Evolutionary conservation across 176 grass and related monocot genomes (phyloP), one percentile per base, ranked within the genome.

Genomic region (Saccharum officinarum): DNA sequence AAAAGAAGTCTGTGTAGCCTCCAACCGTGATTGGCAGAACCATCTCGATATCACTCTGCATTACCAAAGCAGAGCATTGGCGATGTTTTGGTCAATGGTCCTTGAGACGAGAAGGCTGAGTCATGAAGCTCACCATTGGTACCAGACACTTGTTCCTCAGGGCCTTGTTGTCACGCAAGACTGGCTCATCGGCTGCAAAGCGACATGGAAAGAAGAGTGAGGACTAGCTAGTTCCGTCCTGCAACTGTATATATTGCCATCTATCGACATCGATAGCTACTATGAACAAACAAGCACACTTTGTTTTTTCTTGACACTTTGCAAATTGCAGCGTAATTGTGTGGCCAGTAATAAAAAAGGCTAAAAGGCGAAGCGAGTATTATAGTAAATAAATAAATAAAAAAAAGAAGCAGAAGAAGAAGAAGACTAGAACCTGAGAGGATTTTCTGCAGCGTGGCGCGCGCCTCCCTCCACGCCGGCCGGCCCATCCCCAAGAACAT

Each of bases 1-100:
- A 98, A 90, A 91, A 98, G 87, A 98, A 98, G 83, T 98, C 97
- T 0, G 97, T 96, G 77, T 98, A 98, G 59, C 93, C 97, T 17
- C 97, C 97, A 14, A 98, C 89, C 1, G 77, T 89, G 75, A 92
- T 84, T 22, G 97, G 97, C 25, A 98, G 82, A 83, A 98, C 75
- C 91, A 96, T 98, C 86, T 96, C 93, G 59, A 91, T 77, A 38
- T 92, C 92, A 91, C 70, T 86, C 97, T 98, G 81, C 46, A 81
- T 66, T 20, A 67, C 20, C 8, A 68, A 78, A 78, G 36, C 39
- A 90, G 20, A 38, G 41, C 28, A 54, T 77, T 16, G 73, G 23
- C 12, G 52, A 82, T 74, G 61, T 71, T 57, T 31, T 67, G 62
- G 26, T 45, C 8, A 14, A n/a, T 11, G 57, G 62, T 45, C 28